These are phyloP conservation scores for Delitschia confertaspora DNA, from an alignment of 495 filamentous ascomycete genomes.

Conservation along the genomic window DNA sequence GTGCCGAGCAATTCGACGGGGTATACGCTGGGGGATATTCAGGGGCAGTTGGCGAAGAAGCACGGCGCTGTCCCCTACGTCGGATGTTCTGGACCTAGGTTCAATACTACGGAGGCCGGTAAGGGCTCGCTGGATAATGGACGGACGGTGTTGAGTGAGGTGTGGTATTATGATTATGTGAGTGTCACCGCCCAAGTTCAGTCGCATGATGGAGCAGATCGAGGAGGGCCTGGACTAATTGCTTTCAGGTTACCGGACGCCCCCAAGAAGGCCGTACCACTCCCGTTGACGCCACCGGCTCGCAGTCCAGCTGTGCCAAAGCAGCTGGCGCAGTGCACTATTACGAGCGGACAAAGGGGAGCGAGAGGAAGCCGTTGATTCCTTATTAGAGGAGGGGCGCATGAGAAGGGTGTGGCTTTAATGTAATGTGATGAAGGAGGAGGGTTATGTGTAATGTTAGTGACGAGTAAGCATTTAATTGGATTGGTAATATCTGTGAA, in stretches of 20 bases:
- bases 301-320: constrained; percentile 39
- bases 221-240: background rate
- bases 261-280: constrained; percentile 38
- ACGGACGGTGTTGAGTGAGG: constrained; percentile 39
- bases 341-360: constrained; percentile 33
- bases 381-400: constrained; percentile 15
- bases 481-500: no score
- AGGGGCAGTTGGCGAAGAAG: constrained; percentile 30
- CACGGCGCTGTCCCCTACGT: constrained; percentile 40
- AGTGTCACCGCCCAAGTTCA: background rate
- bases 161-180: constrained; percentile 41
- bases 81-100: constrained; percentile 41
- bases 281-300: constrained; percentile 36
- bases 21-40: constrained; percentile 38
- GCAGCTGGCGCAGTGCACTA: constrained; percentile 37
- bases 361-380: constrained; percentile 15
- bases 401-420: no score
- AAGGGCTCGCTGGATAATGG: constrained; percentile 39
- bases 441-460: no score
- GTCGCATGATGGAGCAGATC: background rate
- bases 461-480: no score
- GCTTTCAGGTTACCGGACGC: constrained; percentile 37
- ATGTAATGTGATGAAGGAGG: no score
- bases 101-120: constrained; percentile 42
- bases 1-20: constrained; percentile 27